Conservation (phyloP, 192 early-diverging fungal species). For the Coemansia sp. region DNA sequence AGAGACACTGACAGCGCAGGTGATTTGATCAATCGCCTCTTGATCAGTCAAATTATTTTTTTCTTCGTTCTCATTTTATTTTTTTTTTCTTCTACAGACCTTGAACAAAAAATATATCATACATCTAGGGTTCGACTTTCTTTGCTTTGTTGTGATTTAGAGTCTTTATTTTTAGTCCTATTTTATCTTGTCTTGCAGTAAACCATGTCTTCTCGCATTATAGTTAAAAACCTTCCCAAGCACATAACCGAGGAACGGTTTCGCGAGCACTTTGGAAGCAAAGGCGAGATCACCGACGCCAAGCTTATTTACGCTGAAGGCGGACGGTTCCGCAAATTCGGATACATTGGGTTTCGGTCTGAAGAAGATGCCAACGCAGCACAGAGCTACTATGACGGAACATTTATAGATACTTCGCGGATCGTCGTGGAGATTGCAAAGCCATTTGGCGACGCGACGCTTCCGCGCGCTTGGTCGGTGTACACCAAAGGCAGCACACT, state of each 20-base stretch:
- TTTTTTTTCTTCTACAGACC: not conserved
- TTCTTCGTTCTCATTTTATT: slow-evolving; percentile 2
- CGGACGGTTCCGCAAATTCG: slow-evolving; percentile 77
- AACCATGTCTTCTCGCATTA: slow-evolving; percentile 65
- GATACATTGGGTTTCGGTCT: slow-evolving; percentile 88
- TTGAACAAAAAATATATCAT: too few species aligned
- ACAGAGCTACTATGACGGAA: slow-evolving; percentile 81
- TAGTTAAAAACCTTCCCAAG: slow-evolving; percentile 97
- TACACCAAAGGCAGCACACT: slow-evolving; percentile 86
- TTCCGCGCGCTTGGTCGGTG: slow-evolving; percentile 89
- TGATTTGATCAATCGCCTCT: not conserved
- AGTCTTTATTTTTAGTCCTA: not conserved
- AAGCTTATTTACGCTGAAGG: slow-evolving; percentile 75
- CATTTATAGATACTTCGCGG: slow-evolving; percentile 89
- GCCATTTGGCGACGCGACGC: slow-evolving; percentile 75
- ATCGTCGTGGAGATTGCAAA: slow-evolving; percentile 87
- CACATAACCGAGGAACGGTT: slow-evolving; percentile 81
- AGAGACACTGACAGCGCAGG: slow-evolving; percentile 5
- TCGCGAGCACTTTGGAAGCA: slow-evolving; percentile 78
- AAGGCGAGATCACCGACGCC: slow-evolving; percentile 88
- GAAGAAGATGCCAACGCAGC: slow-evolving; percentile 85
- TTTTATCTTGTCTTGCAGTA: not conserved
- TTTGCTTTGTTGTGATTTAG: not conserved
- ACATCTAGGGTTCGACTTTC: not conserved
- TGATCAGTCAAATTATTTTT: not conserved